Evolutionary conservation across 2,329 filamentous ascomycete species (phyloP), one percentile per base, ranked within the genome.

Genomic region (Peltaster fructicola): DNA sequence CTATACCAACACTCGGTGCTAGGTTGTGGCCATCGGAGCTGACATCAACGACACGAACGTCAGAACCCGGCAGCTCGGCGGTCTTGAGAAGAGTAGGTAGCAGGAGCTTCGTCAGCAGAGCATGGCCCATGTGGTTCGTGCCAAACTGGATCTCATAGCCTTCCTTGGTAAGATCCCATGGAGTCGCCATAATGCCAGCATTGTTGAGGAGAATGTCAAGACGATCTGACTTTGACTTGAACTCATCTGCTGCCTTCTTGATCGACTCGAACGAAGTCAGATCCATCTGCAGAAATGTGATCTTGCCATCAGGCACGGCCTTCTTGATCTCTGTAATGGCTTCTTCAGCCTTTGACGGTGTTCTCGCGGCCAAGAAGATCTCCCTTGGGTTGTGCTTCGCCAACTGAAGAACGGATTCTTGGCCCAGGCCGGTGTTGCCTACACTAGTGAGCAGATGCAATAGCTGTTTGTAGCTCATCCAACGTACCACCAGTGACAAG

Each of bases 71-170:
- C 21, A 44, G 18, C 23, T 45, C 26, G 14, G 49, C 39, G 6
- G 55, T 54, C 1, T 57, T 36, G 4, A 51, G 41, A 21, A 64
- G 38, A 0, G 44, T 47, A 0, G 59, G 58, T 0, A 62, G 40
- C 1, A 63, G 47, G 6, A 57, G 45, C 24, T 54, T 56, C 6
- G 51, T 59, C 8, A 63, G 36, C 1, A 63, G 46, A 3, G 56
- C 53, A 31, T 60, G 59, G 15, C 57, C 60, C 30, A 63, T 41
- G 40, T 63, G 54, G 32, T 64, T 64, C 5, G 55, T 61, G 14
- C 54, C 60, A 28, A 63, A 58, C 25, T 63, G 57, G 17, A 57
- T 49, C 38, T 64, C 59, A 33, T 60, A 61, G 23, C 57, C 59
- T 20, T 63, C 56, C 8, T 48, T 44, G 1, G 59, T 61, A 5